These are phyloP conservation scores for Paraphaeosphaeria minitans DNA, from an alignment of 2,329 filamentous ascomycete species.

Conservation along the genomic window DNA sequence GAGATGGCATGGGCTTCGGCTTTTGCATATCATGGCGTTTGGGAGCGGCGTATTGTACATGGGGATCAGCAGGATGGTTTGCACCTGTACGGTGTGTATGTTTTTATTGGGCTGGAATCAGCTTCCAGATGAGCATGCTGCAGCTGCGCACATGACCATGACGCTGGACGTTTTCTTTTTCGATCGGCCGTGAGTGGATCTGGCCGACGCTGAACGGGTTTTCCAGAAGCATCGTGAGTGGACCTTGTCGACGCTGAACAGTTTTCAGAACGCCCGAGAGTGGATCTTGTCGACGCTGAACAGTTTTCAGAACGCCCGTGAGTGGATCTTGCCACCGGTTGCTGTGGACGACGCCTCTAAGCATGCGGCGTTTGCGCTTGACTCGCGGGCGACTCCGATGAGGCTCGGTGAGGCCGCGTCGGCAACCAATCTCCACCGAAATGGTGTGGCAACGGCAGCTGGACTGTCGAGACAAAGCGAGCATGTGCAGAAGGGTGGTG, in stretches of 20 bases:
- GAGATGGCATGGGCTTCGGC: slow-evolving; percentile 4
- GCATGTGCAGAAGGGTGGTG: background rate
- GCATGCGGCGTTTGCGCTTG: background rate
- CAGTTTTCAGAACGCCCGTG: background rate
- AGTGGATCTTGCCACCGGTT: background rate
- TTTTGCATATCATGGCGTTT: slow-evolving; percentile 1
- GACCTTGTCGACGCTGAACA: too few relatives aligned
- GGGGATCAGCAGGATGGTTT: background rate
- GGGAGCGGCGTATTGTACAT: background rate
- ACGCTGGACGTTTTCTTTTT: too few relatives aligned
- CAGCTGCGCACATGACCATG: background rate
- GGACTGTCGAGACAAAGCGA: background rate
- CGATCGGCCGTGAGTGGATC: too few relatives aligned
- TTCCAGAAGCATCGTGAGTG: too few relatives aligned
- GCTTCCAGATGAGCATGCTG: background rate
- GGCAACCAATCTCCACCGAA: background rate
- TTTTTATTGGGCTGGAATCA: background rate
- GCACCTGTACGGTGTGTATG: background rate
- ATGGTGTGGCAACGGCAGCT: background rate
- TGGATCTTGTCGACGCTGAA: too few relatives aligned
- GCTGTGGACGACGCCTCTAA: background rate
- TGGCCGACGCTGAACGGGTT: too few relatives aligned
- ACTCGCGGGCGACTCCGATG: background rate
- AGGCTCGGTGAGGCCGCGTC: background rate
- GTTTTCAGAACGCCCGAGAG: too few relatives aligned